Evolutionary conservation across 2,329 filamentous ascomycete species (phyloP).

Genomic region (Diaporthe australafricana): DNA sequence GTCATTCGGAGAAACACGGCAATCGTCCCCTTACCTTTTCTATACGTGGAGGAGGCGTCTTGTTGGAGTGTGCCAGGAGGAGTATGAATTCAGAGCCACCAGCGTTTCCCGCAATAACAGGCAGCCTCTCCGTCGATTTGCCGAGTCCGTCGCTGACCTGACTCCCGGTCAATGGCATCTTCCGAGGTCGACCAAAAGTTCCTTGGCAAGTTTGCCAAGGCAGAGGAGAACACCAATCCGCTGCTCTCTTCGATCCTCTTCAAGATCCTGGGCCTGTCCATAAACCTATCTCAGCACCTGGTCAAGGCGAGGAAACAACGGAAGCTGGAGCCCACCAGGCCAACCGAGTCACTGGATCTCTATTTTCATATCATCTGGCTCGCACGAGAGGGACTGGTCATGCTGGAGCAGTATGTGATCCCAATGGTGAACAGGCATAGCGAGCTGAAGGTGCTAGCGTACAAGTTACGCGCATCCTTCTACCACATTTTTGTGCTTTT

Average conservation of each 20-base stretch:
- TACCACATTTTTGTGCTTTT: slow-evolving; percentile 98
- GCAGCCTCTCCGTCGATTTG: slow-evolving; percentile 10
- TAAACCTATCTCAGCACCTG: slow-evolving; percentile 87
- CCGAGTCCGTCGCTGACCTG: slow-evolving; percentile 4
- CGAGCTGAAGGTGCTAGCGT: slow-evolving; percentile 89
- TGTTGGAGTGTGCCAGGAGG: slow-evolving; percentile 1
- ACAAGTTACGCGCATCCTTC: slow-evolving; percentile 93
- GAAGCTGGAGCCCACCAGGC: slow-evolving; percentile 80
- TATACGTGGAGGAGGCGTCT: slow-evolving; percentile 27
- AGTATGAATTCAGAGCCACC: slow-evolving; percentile 19
- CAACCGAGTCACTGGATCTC: slow-evolving; percentile 83
- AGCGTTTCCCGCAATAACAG: neutral
- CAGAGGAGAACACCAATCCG: slow-evolving; percentile 81
- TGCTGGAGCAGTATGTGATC: slow-evolving; percentile 88
- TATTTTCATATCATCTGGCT: slow-evolving; percentile 95
- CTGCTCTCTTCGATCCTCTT: slow-evolving; percentile 86
- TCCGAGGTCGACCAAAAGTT: slow-evolving; percentile 98
- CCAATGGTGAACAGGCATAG: slow-evolving; percentile 83
- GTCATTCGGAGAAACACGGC: slow-evolving; percentile 13
- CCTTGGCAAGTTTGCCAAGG: slow-evolving; percentile 86
- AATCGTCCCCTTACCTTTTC: slow-evolving; percentile 23
- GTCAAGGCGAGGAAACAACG: slow-evolving; percentile 86
- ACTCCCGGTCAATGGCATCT: slow-evolving; percentile 78
- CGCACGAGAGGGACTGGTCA: slow-evolving; percentile 87
- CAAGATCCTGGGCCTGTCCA: slow-evolving; percentile 90